Evolutionary conservation across 2,329 filamentous ascomycete genomes (phyloP).

Genomic region (Xylaria arbuscula): DNA sequence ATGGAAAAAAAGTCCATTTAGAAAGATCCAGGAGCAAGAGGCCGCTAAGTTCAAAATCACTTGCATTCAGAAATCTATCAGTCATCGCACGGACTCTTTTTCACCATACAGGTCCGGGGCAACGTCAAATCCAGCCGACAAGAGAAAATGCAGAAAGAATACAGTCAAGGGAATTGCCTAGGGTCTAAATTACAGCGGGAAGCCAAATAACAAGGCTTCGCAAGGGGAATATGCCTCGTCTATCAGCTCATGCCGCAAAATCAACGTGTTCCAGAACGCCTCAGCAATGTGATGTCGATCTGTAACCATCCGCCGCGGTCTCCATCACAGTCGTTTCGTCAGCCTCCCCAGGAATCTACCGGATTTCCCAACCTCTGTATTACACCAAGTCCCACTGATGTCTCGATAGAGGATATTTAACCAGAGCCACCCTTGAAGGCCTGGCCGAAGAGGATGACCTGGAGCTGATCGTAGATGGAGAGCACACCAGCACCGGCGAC

Average conservation of each 20-base stretch:
- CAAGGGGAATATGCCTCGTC: constrained; percentile 52
- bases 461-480: constrained; percentile 99
- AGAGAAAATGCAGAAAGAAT: constrained; percentile 51
- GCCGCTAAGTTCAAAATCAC: constrained; percentile 36
- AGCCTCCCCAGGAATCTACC: constrained; percentile 53
- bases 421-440: constrained; percentile 81
- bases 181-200: constrained; percentile 73
- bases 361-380: constrained; percentile 46
- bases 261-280: constrained; percentile 54
- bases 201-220: constrained; percentile 60
- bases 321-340: constrained; percentile 59
- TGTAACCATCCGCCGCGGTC: constrained; percentile 59
- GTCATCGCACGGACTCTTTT: constrained; percentile 50
- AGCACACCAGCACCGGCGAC: constrained; percentile 99
- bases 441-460: constrained; percentile 99
- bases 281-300: constrained; percentile 52
- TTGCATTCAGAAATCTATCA: constrained; percentile 52
- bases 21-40: constrained; percentile 6
- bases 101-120: constrained; percentile 47
- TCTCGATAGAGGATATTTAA: constrained; percentile 60
- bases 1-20: background rate
- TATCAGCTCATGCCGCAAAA: constrained; percentile 50
- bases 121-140: constrained; percentile 50
- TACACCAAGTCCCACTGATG: constrained; percentile 54
- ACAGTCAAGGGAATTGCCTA: constrained; percentile 65